A percentile compares a stretch with the other conserved stretches of the same genome.
Conservation (phyloP, 2,329 filamentous ascomycete genomes). For the Anisogramma anomala region DNA sequence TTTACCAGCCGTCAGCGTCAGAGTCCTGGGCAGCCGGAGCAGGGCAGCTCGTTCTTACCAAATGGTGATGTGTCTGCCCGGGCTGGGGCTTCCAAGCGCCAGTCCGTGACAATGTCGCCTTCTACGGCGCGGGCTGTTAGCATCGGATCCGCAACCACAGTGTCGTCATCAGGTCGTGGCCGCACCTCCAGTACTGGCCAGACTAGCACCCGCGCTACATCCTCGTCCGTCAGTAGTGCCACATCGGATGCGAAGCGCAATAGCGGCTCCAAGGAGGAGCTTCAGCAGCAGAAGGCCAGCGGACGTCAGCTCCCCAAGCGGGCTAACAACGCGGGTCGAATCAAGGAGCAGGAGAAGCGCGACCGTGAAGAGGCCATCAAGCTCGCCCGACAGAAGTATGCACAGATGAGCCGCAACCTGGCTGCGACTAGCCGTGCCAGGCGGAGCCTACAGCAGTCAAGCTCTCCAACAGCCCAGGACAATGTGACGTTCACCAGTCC, state of each 20-base stretch:
- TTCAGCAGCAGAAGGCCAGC: slow-evolving; percentile 38
- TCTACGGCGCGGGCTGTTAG: slow-evolving; percentile 8
- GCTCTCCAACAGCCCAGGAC: slow-evolving; percentile 5
- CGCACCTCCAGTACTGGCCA: slow-evolving; percentile 21
- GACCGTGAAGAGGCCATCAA: slow-evolving; percentile 44
- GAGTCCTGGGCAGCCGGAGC: slow-evolving; percentile 1
- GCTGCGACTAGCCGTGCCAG: slow-evolving; percentile 44
- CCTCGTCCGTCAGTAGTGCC: slow-evolving; percentile 33
- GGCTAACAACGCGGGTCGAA: slow-evolving; percentile 36
- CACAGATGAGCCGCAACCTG: slow-evolving; percentile 48
- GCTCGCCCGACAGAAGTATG: slow-evolving; percentile 46
- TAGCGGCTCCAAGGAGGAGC: slow-evolving; percentile 38
- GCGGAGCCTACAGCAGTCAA: slow-evolving; percentile 18
- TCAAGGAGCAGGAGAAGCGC: slow-evolving; percentile 40
- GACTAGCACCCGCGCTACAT: slow-evolving; percentile 28
- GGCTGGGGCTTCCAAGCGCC: slow-evolving; percentile 13
- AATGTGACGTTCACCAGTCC: not conserved
- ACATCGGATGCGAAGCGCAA: slow-evolving; percentile 31
- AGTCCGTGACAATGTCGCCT: slow-evolving; percentile 9
- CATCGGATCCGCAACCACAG: slow-evolving; percentile 16
- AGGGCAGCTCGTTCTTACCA: slow-evolving; percentile 1
- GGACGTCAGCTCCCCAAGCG: slow-evolving; percentile 43
- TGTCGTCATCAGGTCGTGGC: slow-evolving; percentile 16
- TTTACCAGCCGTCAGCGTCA: slow-evolving; percentile 32
- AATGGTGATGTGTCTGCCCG: slow-evolving; percentile 10